Conservation (phyloP, 2,329 filamentous ascomycete genomes). For the Pestalotiopsis sp. region DNA sequence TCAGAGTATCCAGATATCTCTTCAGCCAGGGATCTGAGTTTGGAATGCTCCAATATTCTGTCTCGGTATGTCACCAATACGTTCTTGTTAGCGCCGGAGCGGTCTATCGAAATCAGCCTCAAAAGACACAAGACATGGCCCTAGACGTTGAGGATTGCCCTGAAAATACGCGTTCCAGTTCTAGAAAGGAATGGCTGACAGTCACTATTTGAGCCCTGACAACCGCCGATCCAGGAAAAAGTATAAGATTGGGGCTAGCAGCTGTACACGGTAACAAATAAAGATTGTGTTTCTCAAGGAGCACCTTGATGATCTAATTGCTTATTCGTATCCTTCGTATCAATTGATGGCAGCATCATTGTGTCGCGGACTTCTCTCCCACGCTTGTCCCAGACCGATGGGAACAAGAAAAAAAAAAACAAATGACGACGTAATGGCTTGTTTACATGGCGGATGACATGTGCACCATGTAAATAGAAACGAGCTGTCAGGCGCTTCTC, state of each 20-base stretch:
- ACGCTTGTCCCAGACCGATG: background rate
- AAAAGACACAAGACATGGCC: background rate
- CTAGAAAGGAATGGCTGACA: background rate
- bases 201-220: background rate
- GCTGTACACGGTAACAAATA: background rate
- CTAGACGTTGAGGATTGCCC: background rate
- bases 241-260: background rate
- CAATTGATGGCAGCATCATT: background rate
- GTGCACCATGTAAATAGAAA: conserved; percentile 8
- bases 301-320: background rate
- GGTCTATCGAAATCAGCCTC: background rate
- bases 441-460: background rate
- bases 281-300: background rate
- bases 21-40: background rate
- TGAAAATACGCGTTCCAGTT: background rate
- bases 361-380: background rate
- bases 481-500: background rate
- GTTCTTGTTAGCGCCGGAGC: background rate
- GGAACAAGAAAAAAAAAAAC: background rate
- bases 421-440: background rate
- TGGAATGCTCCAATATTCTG: background rate
- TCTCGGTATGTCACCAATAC: background rate
- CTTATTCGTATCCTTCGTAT: background rate
- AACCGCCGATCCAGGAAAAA: background rate
- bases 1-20: background rate